Conservation (phyloP, 305 asterid species). For the Caryopteris hybrid region DNA sequence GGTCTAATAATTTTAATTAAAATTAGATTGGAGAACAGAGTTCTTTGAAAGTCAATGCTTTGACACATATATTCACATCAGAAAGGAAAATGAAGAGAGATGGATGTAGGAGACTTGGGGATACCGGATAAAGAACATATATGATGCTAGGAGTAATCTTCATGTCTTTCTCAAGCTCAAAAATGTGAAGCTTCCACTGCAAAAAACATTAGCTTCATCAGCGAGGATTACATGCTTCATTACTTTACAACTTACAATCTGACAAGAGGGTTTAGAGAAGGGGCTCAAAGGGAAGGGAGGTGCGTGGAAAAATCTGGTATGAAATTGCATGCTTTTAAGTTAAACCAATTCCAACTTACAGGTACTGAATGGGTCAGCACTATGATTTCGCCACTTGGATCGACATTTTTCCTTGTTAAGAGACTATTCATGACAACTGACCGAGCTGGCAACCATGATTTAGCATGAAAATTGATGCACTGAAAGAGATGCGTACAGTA, state of each 20-base stretch:
- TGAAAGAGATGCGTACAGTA: neutral
- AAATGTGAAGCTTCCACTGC: slow-evolving; percentile 28
- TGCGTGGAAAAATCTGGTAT: neutral
- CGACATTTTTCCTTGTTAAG: slow-evolving; percentile 11
- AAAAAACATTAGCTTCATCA: slow-evolving; percentile 4
- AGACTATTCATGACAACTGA: slow-evolving; percentile 17
- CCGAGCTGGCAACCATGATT: slow-evolving; percentile 22
- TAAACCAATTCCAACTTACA: slow-evolving; percentile 11
- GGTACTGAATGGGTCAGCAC: slow-evolving; percentile 17
- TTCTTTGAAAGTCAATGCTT: neutral
- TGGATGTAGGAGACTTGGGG: neutral
- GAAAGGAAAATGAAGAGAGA: neutral
- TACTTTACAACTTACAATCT: neutral
- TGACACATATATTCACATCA: neutral
- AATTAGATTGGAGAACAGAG: neutral
- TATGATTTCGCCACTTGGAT: slow-evolving; percentile 20
- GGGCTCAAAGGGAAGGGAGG: neutral
- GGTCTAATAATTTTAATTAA: neutral
- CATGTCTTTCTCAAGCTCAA: slow-evolving; percentile 24
- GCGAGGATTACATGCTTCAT: slow-evolving; percentile 4
- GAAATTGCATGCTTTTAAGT: neutral
- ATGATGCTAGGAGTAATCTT: slow-evolving; percentile 18
- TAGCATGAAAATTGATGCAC: slow-evolving; percentile 22
- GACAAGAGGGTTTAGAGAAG: neutral
- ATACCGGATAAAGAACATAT: slow-evolving; percentile 20